Evolutionary conservation across 1,139 yeast genomes (phyloP), one percentile per base, ranked within the genome.

Genomic region (Candida mesenterica): DNA sequence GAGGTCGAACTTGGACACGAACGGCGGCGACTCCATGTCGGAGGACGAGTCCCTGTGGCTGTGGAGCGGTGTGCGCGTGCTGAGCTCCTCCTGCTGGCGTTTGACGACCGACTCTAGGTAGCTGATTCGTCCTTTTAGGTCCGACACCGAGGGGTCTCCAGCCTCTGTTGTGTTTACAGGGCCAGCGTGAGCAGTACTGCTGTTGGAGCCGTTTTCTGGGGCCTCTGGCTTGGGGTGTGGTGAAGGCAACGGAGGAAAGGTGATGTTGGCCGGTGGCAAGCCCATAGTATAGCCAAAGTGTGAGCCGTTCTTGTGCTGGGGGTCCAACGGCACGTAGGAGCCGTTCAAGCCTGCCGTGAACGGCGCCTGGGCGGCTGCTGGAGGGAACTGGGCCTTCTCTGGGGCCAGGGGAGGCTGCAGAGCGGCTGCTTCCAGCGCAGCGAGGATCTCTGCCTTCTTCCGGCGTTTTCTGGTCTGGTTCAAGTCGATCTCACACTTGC

Each of bases 401-500:
- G n/a, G n/a, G n/a, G n/a, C n/a, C n/a, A n/a, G n/a, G n/a, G n/a
- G n/a, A n/a, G n/a, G n/a, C n/a, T n/a, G n/a, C 14, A 24, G 14
- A 7, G 38, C 23, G 24, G 35, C 28, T 43, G 40, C 22, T 15
- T 38, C 41, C 39, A 50, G 43, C 33, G 46, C 59, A 31, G 46
- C 52, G 18, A 48, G 39, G 18, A 51, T 52, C 30, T 55, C 64
- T 3, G 63, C 61, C 46, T 65, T 67, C 36, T 64, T 63, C 43
- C 69, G 65, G 42, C 80, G 72, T 46, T 82, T 74, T 32, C 82
- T 64, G 6, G 81, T 67, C 37, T 77, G 85, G 13, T 77, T 72
- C 16, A 77, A 53, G 46, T 85, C 88, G 36, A 84, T 79, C 39
- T 80, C 81, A 61, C 97, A 89, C 24, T 59, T 61, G 40, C 80